Base-by-base conservation (phyloP, 345 rosid species). In the Sisymbrium altissimum region DNA sequence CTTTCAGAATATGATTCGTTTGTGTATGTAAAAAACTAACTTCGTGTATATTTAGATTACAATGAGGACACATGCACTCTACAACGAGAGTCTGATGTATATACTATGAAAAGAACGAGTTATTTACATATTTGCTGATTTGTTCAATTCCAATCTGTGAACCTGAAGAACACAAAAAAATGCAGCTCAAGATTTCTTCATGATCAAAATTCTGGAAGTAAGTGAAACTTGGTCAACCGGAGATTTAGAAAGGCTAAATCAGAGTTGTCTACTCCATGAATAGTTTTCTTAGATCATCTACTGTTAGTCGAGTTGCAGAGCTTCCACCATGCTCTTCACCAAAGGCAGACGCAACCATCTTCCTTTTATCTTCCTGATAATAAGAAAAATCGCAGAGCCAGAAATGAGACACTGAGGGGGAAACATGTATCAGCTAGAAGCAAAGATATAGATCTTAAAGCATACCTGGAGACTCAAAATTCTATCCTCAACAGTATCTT, bases 311-410 rank as follows among this genome's bases (percentile, higher is more conserved):
- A 77, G 90, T 73, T 19, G 88, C 87, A n/a, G 92, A 67, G 59
- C 86, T 74, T 68, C 97, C 97, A 11, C 85, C 84, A 36, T 84
- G 86, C 69, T 94, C 99, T 81, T 95, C 97, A 18, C 97, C 99
- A 80, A 88, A 94, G n/a, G 97, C 97, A 74, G 97, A 89, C 3
- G 97, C 96, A 64, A 95, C 97, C 97, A 95, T 90, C 79, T 80
- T 88, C 76, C 97, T 82, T 86, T 95, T 92, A n/a, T 88, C 91
- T 23, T 95, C 99, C 97, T 95, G 80, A 70, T 82, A 53, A 53
- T 64, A 11, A 45, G 8, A 64, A 12, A 14, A 43, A 55, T 29
- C 50, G 65, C 49, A 77, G 64, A 32, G 11, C 53, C 62, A 74
- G 38, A 68, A 36, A 60, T 43, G 23, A 53, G 59, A 68, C 49